Evolutionary conservation across 768 basidiomycete genomes (phyloP).

Genomic region (Tricholoma sp.): DNA sequence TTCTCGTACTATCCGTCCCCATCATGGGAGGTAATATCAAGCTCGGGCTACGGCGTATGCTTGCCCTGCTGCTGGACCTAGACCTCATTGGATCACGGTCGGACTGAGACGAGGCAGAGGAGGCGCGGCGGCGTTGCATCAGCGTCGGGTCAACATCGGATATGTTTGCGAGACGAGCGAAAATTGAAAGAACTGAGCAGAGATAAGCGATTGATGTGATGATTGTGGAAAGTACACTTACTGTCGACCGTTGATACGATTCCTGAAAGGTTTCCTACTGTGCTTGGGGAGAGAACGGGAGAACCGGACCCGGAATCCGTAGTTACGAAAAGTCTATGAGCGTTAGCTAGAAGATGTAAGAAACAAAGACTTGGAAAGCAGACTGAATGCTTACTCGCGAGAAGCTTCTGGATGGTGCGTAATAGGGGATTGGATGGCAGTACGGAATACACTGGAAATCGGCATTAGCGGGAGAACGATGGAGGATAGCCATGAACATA

Average conservation of each 20-base stretch:
- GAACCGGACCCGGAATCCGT: slow-evolving; percentile 54
- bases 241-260: slow-evolving; percentile 83
- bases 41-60: slow-evolving; percentile 29
- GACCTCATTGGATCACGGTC: slow-evolving; percentile 36
- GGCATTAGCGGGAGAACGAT: background rate
- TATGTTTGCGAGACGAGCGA: slow-evolving; percentile 70
- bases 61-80: slow-evolving; percentile 37
- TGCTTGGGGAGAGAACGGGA: slow-evolving; percentile 37
- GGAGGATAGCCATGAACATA: slow-evolving; percentile 17
- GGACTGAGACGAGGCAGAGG: slow-evolving; percentile 60
- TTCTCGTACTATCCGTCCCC: slow-evolving; percentile 19
- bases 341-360: slow-evolving; percentile 47
- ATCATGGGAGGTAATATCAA: slow-evolving; percentile 25
- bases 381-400: slow-evolving; percentile 58
- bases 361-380: background rate
- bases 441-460: slow-evolving; percentile 64
- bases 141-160: slow-evolving; percentile 70
- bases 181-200: slow-evolving; percentile 64
- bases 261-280: slow-evolving; percentile 53
- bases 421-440: slow-evolving; percentile 55
- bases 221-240: slow-evolving; percentile 27
- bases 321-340: slow-evolving; percentile 76
- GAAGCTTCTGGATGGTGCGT: slow-evolving; percentile 73
- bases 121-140: slow-evolving; percentile 76
- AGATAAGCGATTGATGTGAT: background rate